Evolutionary conservation across 768 basidiomycete genomes (phyloP).

Genomic region (Suillus alpinus): DNA sequence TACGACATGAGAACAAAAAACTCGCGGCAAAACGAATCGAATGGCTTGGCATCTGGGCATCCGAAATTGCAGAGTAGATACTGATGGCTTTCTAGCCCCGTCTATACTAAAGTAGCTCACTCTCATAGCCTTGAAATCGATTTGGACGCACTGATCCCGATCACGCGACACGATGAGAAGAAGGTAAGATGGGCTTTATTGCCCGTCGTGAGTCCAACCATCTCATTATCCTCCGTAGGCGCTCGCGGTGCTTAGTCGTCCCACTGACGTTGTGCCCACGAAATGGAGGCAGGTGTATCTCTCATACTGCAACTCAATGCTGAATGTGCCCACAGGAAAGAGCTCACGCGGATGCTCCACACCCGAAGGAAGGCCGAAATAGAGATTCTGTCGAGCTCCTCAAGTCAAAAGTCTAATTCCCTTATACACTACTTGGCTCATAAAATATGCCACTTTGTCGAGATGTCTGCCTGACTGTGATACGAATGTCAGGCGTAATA

Average conservation of each 20-base stretch:
- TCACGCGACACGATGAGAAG: conserved; percentile 68
- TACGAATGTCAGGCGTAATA: neutral
- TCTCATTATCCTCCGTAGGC: conserved; percentile 46
- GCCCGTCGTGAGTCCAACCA: neutral
- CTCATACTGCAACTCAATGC: neutral
- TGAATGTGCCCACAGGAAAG: conserved; percentile 49
- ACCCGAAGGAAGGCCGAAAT: conserved; percentile 91
- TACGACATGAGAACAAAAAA: conserved; percentile 68
- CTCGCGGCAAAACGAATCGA: conserved; percentile 66
- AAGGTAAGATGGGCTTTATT: conserved; percentile 47
- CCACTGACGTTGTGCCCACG: conserved; percentile 40
- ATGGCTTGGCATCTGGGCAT: conserved; percentile 79
- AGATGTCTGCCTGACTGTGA: conserved; percentile 19
- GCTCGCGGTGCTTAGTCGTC: conserved; percentile 53
- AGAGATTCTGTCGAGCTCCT: conserved; percentile 50
- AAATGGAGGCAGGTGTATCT: conserved; percentile 60
- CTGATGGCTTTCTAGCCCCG: neutral
- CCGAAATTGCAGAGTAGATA: conserved; percentile 62
- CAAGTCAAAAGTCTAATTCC: conserved; percentile 10
- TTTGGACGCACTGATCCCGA: conserved; percentile 60
- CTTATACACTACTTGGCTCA: conserved; percentile 27
- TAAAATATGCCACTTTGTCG: conserved; percentile 24
- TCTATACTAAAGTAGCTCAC: neutral
- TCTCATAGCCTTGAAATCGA: conserved; percentile 55
- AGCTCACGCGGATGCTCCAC: conserved; percentile 78